phyloP scores from a whole-genome alignment of 2,329 filamentous ascomycete species.

The Samsoniella hepiali region DNA sequence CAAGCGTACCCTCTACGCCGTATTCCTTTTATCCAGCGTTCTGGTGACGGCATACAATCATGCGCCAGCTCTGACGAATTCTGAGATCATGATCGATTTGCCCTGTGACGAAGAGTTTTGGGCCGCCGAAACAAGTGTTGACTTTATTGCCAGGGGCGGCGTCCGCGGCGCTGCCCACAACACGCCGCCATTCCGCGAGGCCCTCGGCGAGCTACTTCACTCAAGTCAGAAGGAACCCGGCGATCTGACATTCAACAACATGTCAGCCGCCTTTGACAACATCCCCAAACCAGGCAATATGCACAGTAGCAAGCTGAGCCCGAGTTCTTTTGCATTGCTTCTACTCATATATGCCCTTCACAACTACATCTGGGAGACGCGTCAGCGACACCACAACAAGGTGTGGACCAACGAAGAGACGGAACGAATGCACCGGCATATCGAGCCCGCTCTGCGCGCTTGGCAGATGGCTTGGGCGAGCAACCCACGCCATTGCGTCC shows the following conservation, averaged over 20 bases:
- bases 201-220: conserved; percentile 75
- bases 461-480: conserved; percentile 93
- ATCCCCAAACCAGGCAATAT: conserved; percentile 40
- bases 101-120: conserved; percentile 94
- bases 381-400: conserved; percentile 82
- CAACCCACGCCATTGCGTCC: conserved; percentile 78
- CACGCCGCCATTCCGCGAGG: conserved; percentile 74
- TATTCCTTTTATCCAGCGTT: conserved; percentile 89
- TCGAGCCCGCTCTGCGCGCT: conserved; percentile 87
- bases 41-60: conserved; percentile 92
- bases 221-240: conserved; percentile 66
- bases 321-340: conserved; percentile 89
- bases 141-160: conserved; percentile 77
- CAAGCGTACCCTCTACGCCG: conserved; percentile 86
- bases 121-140: conserved; percentile 75
- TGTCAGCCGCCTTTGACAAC: conserved; percentile 34
- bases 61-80: conserved; percentile 85
- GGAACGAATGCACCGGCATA: conserved; percentile 92
- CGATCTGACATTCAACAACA: background rate
- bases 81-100: conserved; percentile 83
- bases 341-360: conserved; percentile 91
- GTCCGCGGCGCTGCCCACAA: conserved; percentile 65
- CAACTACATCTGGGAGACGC: conserved; percentile 97
- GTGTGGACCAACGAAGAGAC: conserved; percentile 90
- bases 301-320: conserved; percentile 63